A percentile compares a stretch with the other conserved stretches of the same genome.
These are phyloP conservation scores for Puccinellia tenuiflora DNA, from an alignment of 176 grass and related monocot genomes.

Conservation along the genomic window DNA sequence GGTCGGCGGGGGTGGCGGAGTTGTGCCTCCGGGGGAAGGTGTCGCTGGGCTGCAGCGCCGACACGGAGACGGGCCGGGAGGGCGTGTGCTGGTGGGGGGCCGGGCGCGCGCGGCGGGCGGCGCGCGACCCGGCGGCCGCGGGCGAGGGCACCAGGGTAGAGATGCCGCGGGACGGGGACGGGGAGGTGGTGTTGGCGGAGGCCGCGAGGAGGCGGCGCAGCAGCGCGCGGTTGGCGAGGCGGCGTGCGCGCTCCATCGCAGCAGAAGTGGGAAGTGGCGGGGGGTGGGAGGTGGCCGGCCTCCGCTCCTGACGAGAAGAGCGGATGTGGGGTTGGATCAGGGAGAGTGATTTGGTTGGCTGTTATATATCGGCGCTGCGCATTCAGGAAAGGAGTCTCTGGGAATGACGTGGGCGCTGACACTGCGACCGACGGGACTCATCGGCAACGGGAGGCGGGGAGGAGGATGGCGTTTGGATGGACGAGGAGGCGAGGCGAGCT, in stretches of 20 bases:
- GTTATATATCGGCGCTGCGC: conserved; percentile 18
- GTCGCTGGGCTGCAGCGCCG: conserved; percentile 78
- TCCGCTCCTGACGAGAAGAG: conserved; percentile 46
- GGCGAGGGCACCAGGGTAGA: conserved; percentile 22
- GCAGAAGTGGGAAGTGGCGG: conserved; percentile 16
- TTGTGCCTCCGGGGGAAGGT: conserved; percentile 91
- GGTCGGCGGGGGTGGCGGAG: conserved; percentile 72
- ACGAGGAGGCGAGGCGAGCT: conserved; percentile 11
- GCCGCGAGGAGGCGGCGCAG: conserved; percentile 65
- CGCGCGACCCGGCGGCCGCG: neutral
- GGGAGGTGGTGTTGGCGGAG: conserved; percentile 13
- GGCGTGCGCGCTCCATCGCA: conserved; percentile 77
- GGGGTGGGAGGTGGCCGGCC: conserved; percentile 7
- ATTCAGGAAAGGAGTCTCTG: neutral
- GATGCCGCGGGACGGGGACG: conserved; percentile 42
- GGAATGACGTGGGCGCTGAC: conserved; percentile 25
- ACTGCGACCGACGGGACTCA: neutral
- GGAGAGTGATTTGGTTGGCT: conserved; percentile 35
- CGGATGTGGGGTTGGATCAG: conserved; percentile 15
- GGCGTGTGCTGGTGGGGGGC: conserved; percentile 34
- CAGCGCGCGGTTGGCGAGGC: conserved; percentile 62
- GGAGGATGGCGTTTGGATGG: conserved; percentile 65
- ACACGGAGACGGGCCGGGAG: conserved; percentile 28
- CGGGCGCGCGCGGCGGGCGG: neutral
- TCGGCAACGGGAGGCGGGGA: conserved; percentile 51